These are phyloP conservation scores for Stephanodiscus minutulus DNA, from an alignment of 108 stramenopile species.

Conservation along the genomic window DNA sequence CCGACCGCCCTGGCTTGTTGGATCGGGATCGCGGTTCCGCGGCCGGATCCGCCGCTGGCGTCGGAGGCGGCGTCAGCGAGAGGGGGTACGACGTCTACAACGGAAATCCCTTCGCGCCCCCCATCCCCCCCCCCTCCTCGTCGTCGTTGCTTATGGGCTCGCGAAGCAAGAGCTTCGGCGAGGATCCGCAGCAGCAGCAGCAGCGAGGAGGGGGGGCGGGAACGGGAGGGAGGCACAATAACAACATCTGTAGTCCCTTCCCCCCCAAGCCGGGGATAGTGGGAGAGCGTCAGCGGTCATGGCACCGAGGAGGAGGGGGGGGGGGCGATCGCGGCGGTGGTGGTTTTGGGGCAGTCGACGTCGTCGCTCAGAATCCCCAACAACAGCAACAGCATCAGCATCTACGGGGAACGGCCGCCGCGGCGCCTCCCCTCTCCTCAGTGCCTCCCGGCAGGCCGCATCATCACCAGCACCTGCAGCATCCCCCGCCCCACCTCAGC, in stretches of 20 bases:
- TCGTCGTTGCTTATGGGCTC: conserved; percentile 5
- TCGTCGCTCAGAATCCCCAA: too few relatives aligned
- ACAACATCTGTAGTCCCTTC: not conserved
- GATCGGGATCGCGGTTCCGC: not conserved
- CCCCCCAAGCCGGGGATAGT: not conserved
- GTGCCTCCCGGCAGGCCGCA: not conserved
- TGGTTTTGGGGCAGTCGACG: not conserved
- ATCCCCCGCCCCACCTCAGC: not conserved
- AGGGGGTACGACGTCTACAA: conserved; percentile 5
- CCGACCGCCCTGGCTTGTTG: too few relatives aligned
- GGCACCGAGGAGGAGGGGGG: conserved; percentile 8
- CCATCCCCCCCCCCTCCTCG: not conserved
- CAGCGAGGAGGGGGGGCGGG: not conserved
- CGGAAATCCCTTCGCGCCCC: not conserved
- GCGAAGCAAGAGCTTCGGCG: conserved; percentile 26
- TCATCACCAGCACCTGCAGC: not conserved
- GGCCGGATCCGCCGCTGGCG: not conserved
- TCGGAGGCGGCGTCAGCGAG: not conserved
- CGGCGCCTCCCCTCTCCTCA: not conserved
- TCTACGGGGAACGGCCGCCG: not conserved
- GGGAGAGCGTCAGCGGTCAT: conserved; percentile 4
- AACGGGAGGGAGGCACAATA: conserved; percentile 5
- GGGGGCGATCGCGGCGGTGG: too few relatives aligned
- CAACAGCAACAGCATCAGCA: conserved; percentile 6
- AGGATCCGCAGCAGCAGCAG: conserved; percentile 6